Base-by-base conservation (phyloP, 2,329 filamentous ascomycete genomes). In the Aschersonia sp. region DNA sequence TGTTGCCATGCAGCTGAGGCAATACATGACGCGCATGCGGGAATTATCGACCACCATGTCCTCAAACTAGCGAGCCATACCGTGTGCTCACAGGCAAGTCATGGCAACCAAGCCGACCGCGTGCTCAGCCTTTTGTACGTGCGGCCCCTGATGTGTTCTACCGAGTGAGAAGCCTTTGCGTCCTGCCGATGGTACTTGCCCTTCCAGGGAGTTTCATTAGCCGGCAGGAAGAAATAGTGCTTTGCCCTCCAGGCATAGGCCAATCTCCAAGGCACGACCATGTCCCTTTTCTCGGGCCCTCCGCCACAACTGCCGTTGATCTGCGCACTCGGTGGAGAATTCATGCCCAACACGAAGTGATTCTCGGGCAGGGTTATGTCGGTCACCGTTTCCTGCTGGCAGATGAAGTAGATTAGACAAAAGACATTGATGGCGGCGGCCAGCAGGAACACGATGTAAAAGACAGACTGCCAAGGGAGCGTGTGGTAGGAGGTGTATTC, bases 301-400 rank as follows among this genome's bases (percentile, higher is more conserved):
- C 59, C 61, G 3, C 64, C 66, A 49, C 67, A 69, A 49, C 60
- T 62, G 1, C 67, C 66, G 33, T 62, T 57, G 43, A 70, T 53
- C 14, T 60, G 60, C 5, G 50, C 48, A 40, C 62, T 67, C 3
- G 66, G 64, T 1, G 68, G 64, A 46, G 64, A 67, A 57, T 87
- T 87, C 46, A 89, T 69, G 2, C 83, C 81, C 0, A 88, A 63
- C 0, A 79, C 70, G 56, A 89, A 88, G 2, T 88, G 65, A 57
- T 88, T 88, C 47, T 82, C 78, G 1, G 85, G 83, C 56, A 90
- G 85, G 0, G 80, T 85, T 57, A 84, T 88, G 64, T 90, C 86
- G 1, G 83, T 88, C 6, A 90, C 76, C 29, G 86, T 72, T 1
- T 77, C 76, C 0, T 67, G 67, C 5, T 67, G 58, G 52, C 73